Percentiles rank a stretch among this genome's conserved stretches.
phyloP scores from a whole-genome alignment of 2,329 filamentous ascomycete genomes.

The Aspergillus sp. region DNA sequence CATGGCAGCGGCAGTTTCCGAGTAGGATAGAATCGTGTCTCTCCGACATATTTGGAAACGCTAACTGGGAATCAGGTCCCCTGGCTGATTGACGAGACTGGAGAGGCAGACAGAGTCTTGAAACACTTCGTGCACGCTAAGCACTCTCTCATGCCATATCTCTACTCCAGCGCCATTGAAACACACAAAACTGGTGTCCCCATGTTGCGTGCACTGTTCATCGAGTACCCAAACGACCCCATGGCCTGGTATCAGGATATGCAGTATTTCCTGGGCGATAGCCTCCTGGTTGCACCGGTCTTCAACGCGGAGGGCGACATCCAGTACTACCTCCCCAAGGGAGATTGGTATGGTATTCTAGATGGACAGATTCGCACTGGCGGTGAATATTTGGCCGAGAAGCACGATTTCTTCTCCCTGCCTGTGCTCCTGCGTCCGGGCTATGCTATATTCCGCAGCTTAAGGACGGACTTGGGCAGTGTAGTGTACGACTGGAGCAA shows the following conservation, averaged over 20 bases:
- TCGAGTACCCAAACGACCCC: conserved; percentile 7
- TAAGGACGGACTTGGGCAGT: too few relatives aligned
- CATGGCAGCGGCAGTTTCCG: not conserved
- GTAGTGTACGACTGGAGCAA: too few relatives aligned
- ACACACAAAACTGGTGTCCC: conserved; percentile 5
- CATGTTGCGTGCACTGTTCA: conserved; percentile 6
- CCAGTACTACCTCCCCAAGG: conserved; percentile 11
- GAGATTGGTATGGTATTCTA: not conserved
- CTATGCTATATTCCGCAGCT: too few relatives aligned
- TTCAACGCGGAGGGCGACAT: not conserved
- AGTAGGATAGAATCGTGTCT: too few relatives aligned
- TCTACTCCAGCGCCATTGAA: conserved; percentile 8
- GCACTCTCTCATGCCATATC: conserved; percentile 12
- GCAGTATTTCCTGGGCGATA: conserved; percentile 12
- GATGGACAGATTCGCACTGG: too few relatives aligned
- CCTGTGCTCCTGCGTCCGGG: too few relatives aligned
- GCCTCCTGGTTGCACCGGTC: conserved; percentile 9
- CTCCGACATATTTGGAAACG: too few relatives aligned
- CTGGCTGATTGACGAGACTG: conserved; percentile 9
- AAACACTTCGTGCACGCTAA: conserved; percentile 8
- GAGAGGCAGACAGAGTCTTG: conserved; percentile 5
- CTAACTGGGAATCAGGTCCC: conserved; percentile 1
- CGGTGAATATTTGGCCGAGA: too few relatives aligned
- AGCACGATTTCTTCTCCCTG: too few relatives aligned
- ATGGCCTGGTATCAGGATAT: conserved; percentile 8